A percentile compares a stretch with the other conserved stretches of the same genome.
phyloP scores from a whole-genome alignment of 805 yeast species.

The Metschnikowia koreensis region DNA sequence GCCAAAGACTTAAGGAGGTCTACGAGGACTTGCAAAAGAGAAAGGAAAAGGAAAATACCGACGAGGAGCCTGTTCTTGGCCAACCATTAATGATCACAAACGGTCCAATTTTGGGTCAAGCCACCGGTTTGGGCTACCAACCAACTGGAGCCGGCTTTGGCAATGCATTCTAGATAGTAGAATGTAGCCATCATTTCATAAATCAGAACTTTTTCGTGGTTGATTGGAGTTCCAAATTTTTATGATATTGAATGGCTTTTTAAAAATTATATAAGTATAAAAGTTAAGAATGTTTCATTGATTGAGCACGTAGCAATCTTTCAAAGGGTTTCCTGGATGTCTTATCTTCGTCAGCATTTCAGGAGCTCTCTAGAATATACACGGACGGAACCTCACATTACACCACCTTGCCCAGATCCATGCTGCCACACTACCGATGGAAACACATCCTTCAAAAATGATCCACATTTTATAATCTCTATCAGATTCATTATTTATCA shows the following conservation, averaged over 20 bases:
- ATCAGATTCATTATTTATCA: conserved; percentile 11
- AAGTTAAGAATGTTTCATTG: neutral
- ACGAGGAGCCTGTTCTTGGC: conserved; percentile 51
- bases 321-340: too few relatives aligned
- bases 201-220: conserved; percentile 14
- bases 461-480: conserved; percentile 14
- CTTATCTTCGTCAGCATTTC: neutral
- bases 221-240: conserved; percentile 9
- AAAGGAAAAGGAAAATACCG: conserved; percentile 52
- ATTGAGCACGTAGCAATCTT: neutral
- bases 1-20: conserved; percentile 60
- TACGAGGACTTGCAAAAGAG: conserved; percentile 70
- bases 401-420: conserved; percentile 18
- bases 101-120: conserved; percentile 49
- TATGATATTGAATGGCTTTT: neutral
- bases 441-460: conserved; percentile 11
- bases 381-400: conserved; percentile 11
- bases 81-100: conserved; percentile 82
- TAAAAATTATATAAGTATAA: neutral
- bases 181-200: neutral
- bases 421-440: conserved; percentile 7
- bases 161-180: conserved; percentile 35
- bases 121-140: conserved; percentile 58
- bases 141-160: conserved; percentile 75
- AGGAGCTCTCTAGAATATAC: neutral